Conservation (phyloP, 1,139 yeast genomes). For the Kurtzmaniella quercitrusa region DNA sequence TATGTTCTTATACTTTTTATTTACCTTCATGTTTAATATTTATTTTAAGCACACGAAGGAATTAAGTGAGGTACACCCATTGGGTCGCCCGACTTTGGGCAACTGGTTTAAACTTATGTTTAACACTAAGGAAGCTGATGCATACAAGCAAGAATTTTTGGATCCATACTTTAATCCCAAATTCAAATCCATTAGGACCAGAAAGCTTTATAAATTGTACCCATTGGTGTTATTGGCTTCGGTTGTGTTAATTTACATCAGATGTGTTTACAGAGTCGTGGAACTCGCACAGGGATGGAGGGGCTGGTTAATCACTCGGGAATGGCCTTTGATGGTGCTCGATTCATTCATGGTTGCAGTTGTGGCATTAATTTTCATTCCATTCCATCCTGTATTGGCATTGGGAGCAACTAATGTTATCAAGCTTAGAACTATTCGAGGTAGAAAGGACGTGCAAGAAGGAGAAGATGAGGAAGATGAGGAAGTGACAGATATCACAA, state of each 20-base stretch:
- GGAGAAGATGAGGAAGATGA: too few relatives aligned
- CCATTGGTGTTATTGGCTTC: slow-evolving; percentile 51
- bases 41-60: slow-evolving; percentile 28
- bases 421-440: slow-evolving; percentile 33
- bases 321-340: slow-evolving; percentile 67
- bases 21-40: slow-evolving; percentile 47
- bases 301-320: slow-evolving; percentile 68
- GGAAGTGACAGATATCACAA: too few relatives aligned
- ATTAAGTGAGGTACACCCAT: slow-evolving; percentile 17
- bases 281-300: slow-evolving; percentile 81
- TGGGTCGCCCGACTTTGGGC: slow-evolving; percentile 19
- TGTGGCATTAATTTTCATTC: slow-evolving; percentile 42
- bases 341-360: slow-evolving; percentile 70
- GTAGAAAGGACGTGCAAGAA: slow-evolving; percentile 21
- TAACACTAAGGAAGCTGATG: slow-evolving; percentile 20
- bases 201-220: slow-evolving; percentile 41
- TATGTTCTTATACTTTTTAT: slow-evolving; percentile 55
- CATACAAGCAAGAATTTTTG: slow-evolving; percentile 21
- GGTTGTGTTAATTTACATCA: slow-evolving; percentile 56
- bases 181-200: slow-evolving; percentile 37
- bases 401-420: slow-evolving; percentile 42
- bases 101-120: slow-evolving; percentile 30
- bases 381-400: slow-evolving; percentile 62
- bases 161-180: slow-evolving; percentile 36
- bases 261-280: slow-evolving; percentile 78